phyloP scores from a whole-genome alignment of 768 basidiomycete genomes.

The Psilocybe tampanensis region DNA sequence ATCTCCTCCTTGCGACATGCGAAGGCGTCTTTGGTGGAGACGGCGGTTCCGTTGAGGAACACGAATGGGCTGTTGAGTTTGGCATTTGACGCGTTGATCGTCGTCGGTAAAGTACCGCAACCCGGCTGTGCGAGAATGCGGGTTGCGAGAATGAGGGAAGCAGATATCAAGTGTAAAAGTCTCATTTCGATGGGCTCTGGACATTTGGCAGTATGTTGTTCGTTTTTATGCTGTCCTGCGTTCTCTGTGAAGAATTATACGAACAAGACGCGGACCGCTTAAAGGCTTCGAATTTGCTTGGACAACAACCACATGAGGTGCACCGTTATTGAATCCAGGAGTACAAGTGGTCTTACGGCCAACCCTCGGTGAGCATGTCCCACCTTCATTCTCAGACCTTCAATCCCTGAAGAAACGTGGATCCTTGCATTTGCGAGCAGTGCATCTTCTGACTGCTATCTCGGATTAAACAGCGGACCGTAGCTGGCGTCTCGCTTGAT shows the following conservation, averaged over 20 bases:
- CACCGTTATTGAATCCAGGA: not conserved
- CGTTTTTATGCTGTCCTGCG: not conserved
- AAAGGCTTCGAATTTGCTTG: not conserved
- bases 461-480: too few relatives aligned
- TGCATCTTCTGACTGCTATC: too few relatives aligned
- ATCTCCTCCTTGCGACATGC: constrained; percentile 54
- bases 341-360: not conserved
- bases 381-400: not conserved
- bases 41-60: constrained; percentile 45
- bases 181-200: not conserved
- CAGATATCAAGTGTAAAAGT: not conserved
- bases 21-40: constrained; percentile 49
- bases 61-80: constrained; percentile 58
- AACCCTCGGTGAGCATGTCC: not conserved
- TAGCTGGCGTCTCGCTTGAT: too few relatives aligned
- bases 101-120: constrained; percentile 33
- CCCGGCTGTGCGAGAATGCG: constrained; percentile 30
- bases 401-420: too few relatives aligned
- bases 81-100: constrained; percentile 35
- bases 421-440: too few relatives aligned
- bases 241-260: too few relatives aligned
- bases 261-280: not conserved
- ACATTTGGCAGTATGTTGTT: not conserved
- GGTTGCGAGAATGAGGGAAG: constrained; percentile 24
- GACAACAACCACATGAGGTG: not conserved